phyloP scores from a whole-genome alignment of 345 rosid genomes.

The Iberis pinnata region DNA sequence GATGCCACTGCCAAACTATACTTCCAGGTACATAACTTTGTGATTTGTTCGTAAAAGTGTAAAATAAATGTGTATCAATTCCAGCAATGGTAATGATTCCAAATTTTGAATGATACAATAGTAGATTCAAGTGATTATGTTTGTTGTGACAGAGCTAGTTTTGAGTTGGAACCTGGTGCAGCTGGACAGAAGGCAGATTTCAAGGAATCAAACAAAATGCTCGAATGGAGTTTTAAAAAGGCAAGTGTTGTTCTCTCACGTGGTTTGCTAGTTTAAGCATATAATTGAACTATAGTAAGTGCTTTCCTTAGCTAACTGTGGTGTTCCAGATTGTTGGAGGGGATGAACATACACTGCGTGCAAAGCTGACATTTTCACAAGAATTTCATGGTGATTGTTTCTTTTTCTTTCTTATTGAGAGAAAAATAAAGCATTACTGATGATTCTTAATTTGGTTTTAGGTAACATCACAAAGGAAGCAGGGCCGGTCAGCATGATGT shows the following conservation, averaged over 20 bases:
- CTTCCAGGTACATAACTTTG: constrained; percentile 55
- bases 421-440: not conserved
- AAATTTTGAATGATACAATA: not conserved
- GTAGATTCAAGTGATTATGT: not conserved
- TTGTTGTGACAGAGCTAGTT: constrained; percentile 54
- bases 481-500: constrained; percentile 97
- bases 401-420: not conserved
- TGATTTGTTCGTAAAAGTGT: not conserved
- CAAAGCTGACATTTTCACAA: constrained; percentile 91
- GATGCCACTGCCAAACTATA: constrained; percentile 92
- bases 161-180: constrained; percentile 79
- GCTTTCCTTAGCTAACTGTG: constrained; percentile 2
- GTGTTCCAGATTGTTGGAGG: constrained; percentile 77
- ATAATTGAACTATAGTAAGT: not conserved
- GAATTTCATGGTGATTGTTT: constrained; percentile 57
- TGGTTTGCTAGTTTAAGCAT: constrained; percentile 1
- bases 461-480: constrained; percentile 92
- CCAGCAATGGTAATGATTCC: not conserved
- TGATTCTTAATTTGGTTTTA: constrained; percentile 26
- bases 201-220: constrained; percentile 74
- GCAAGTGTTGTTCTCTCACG: constrained; percentile 30
- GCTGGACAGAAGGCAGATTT: constrained; percentile 87
- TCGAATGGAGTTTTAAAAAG: constrained; percentile 94
- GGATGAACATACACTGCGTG: constrained; percentile 81
- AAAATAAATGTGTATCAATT: not conserved